Percentiles rank a stretch among this genome's conserved stretches.
phyloP scores from a whole-genome alignment of 2,329 filamentous ascomycete genomes.

The Fusarium nurragi region DNA sequence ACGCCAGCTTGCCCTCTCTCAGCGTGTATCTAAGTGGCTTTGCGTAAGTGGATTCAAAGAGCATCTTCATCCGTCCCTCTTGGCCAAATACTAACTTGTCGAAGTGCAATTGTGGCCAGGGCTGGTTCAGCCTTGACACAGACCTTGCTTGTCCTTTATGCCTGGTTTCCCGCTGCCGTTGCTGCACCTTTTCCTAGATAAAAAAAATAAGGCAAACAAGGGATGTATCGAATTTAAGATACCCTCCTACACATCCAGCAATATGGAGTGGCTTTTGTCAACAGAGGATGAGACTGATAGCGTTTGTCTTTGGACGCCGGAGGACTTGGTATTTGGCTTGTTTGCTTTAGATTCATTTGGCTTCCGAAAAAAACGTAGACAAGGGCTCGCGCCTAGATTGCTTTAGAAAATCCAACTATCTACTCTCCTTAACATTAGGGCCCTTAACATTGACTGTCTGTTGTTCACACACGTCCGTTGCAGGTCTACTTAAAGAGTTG shows the following conservation, averaged over 20 bases:
- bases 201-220: rapidly evolving
- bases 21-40: neutral
- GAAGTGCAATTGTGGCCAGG: conserved; percentile 11
- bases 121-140: neutral
- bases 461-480: no score
- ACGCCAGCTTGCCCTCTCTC: neutral
- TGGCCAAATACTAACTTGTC: neutral
- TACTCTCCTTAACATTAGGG: neutral
- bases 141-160: conserved; percentile 3
- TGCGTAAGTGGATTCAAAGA: conserved; percentile 2
- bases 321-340: neutral
- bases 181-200: conserved; percentile 34
- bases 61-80: no score
- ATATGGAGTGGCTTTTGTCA: neutral
- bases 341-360: neutral
- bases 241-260: no score
- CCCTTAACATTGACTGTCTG: neutral
- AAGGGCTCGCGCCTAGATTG: conserved; percentile 1
- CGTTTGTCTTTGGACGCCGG: neutral
- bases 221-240: no score
- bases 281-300: neutral
- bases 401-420: conserved; percentile 1
- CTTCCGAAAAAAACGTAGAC: conserved; percentile 11
- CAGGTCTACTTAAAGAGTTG: neutral
- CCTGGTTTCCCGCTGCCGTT: conserved; percentile 17